Evolutionary conservation across 1,284 basidiomycete genomes (phyloP).

Genomic region (Melampsora americana): DNA sequence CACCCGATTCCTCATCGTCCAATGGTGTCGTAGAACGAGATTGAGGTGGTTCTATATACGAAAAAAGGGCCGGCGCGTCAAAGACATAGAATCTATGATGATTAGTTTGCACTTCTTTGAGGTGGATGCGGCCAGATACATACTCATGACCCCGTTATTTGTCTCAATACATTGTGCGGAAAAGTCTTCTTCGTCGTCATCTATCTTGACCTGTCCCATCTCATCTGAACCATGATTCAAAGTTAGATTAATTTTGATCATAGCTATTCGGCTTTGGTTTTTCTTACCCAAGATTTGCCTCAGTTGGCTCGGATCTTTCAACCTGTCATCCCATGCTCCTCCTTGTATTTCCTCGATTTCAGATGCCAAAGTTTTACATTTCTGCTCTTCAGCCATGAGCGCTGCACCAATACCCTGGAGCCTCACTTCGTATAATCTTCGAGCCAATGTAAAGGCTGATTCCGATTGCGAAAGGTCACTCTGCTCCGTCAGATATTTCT

Average conservation of each 20-base stretch:
- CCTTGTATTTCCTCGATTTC: constrained; percentile 1
- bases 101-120: too few relatives aligned
- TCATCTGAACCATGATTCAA: too few relatives aligned
- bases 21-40: neutral
- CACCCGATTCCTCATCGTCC: neutral
- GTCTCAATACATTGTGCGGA: too few relatives aligned
- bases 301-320: neutral
- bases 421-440: neutral
- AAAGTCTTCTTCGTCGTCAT: too few relatives aligned
- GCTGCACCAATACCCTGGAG: neutral
- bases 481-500: neutral
- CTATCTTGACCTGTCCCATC: too few relatives aligned
- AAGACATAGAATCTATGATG: too few relatives aligned
- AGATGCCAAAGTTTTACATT: neutral
- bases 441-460: neutral
- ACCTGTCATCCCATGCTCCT: neutral
- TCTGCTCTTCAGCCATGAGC: constrained; percentile 1
- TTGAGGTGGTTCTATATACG: neutral
- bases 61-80: too few relatives aligned
- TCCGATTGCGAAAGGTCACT: neutral
- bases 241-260: too few relatives aligned
- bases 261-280: too few relatives aligned
- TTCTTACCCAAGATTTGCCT: neutral
- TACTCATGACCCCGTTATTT: too few relatives aligned
- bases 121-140: too few relatives aligned